Evolutionary conservation across 495 filamentous ascomycete species (phyloP).

Genomic region (Trichoderma reesei): DNA sequence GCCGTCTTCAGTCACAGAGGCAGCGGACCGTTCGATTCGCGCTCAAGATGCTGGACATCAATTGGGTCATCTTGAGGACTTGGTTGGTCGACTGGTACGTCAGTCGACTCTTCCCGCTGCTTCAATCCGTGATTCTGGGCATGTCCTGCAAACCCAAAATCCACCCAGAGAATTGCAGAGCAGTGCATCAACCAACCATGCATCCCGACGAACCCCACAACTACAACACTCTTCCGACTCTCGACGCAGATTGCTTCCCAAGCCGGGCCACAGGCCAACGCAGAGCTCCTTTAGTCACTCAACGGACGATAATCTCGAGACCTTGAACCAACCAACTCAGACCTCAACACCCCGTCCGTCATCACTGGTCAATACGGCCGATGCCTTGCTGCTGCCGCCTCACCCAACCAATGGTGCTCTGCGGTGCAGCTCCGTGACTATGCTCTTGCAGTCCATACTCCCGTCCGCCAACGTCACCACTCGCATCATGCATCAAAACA

Average conservation of each 20-base stretch:
- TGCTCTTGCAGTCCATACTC: conserved; percentile 8
- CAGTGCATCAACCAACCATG: not conserved
- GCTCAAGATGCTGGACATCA: not conserved
- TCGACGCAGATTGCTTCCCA: not conserved
- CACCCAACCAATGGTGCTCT: not conserved
- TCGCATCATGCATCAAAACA: conserved; percentile 2
- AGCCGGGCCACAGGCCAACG: not conserved
- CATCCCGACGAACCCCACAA: not conserved
- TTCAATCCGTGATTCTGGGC: not conserved
- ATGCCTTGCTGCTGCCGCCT: not conserved
- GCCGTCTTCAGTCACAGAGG: not conserved
- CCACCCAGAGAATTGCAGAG: not conserved
- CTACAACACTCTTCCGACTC: not conserved
- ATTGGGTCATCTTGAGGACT: not conserved
- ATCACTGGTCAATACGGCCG: not conserved
- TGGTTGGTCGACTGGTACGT: conserved; percentile 1
- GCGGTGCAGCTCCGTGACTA: not conserved
- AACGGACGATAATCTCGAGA: not conserved
- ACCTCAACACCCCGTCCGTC: not conserved
- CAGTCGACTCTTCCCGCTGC: not conserved
- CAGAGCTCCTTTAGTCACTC: not conserved
- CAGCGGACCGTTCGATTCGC: no score
- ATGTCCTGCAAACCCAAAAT: not conserved
- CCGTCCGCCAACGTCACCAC: not conserved
- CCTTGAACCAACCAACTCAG: not conserved